Base-by-base conservation (phyloP, 2,329 filamentous ascomycete species). In the Ustulina deusta region DNA sequence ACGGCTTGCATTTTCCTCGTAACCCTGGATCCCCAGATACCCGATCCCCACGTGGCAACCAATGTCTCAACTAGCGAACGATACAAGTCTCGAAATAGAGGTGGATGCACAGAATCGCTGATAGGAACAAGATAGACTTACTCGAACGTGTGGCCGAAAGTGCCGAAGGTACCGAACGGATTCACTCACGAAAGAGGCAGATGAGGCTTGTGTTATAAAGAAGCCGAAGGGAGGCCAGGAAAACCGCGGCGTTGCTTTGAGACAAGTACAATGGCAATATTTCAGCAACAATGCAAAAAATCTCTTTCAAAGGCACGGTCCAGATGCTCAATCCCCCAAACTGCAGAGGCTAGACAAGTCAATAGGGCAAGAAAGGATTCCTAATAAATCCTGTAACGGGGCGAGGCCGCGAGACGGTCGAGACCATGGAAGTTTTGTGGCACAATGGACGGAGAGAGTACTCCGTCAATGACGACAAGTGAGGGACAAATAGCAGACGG, bases 261-360 rank as follows among this genome's bases (percentile, higher is more conserved):
- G 57, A 49, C 48, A 54, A 65, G 60, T 74, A 74, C 76, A 78
- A 74, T 69, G 79, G 79, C 79, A 79, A 79, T 81, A 79, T 81
- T 80, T 74, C 79, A 81, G 79, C 79, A 80, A 76, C 79, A 73
- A 72, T 76, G 77, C 73, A 71, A 74, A 69, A 63, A 67, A 66
- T 52, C 68, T 69, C 65, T 61, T 60, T 62, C 68, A 59, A 67
- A 64, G 46, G 44, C 58, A 44, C 60, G 27, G 63, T 36, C 40
- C 42, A 57, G 32, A 38, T 49, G 48, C 56, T 42, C 40, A 52
- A 63, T 38, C 34, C 29, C 57, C 20, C 34, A 42, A 32, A 63
- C 27, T 49, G 40, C 38, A 36, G 42, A 27, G n/a, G 27, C 25
- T 40, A 22, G 55, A 34, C 32, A 25, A 61, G 32, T 44, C 46